phyloP scores from a whole-genome alignment of 202 grass and related monocot genomes.

The Cymbopogon flexuosus region DNA sequence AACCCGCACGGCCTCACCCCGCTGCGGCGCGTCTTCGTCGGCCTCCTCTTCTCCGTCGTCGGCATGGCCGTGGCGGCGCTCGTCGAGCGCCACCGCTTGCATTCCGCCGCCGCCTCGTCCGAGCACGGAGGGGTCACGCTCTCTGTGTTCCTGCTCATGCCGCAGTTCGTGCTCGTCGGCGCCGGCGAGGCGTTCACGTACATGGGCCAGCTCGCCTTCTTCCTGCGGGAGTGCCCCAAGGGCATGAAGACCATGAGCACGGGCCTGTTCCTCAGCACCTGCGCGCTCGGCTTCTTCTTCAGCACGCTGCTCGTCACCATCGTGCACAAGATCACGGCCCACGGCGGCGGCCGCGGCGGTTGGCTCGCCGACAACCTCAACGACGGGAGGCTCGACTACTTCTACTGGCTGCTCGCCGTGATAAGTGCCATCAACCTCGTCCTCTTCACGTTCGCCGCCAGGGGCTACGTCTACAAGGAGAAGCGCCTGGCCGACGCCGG shows the following conservation, averaged over 20 bases:
- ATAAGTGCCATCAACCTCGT: conserved; percentile 43
- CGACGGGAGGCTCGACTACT: conserved; percentile 55
- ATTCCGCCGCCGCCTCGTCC: conserved; percentile 16
- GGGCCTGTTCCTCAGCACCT: conserved; percentile 64
- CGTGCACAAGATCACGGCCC: conserved; percentile 44
- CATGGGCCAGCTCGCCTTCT: conserved; percentile 75
- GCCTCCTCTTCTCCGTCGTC: conserved; percentile 48
- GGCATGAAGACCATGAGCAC: conserved; percentile 88
- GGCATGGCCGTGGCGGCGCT: conserved; percentile 50
- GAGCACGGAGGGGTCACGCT: background rate
- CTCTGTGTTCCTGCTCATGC: conserved; percentile 60
- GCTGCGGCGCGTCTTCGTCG: conserved; percentile 57
- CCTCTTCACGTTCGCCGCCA: conserved; percentile 40
- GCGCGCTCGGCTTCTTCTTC: conserved; percentile 57
- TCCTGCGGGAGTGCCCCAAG: conserved; percentile 65
- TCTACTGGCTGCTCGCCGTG: conserved; percentile 62
- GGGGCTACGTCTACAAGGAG: conserved; percentile 58
- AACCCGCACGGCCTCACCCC: conserved; percentile 59
- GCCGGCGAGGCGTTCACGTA: conserved; percentile 64
- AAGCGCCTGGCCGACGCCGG: conserved; percentile 40
- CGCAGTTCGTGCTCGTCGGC: conserved; percentile 61
- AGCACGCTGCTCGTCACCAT: conserved; percentile 58
- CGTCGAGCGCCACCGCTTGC: conserved; percentile 39
- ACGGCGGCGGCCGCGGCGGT: background rate
- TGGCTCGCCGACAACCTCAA: conserved; percentile 62